A percentile compares a stretch with the other conserved stretches of the same genome.
Conservation (phyloP, 192 early-diverging fungal species). For the Geranomyces variabilis region DNA sequence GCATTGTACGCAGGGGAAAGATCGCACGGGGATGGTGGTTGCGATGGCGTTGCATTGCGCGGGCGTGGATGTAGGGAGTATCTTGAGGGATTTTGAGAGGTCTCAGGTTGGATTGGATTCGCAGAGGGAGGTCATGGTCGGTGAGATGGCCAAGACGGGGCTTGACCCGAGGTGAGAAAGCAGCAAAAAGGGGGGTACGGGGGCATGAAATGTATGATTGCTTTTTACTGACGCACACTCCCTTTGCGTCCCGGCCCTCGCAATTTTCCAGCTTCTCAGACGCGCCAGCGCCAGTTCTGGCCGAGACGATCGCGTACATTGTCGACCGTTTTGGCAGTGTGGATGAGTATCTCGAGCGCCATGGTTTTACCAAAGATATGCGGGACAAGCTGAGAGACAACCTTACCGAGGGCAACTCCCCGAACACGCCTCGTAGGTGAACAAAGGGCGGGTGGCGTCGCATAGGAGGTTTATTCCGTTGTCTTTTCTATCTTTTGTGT, state of each 20-base stretch:
- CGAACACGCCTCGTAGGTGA: too few species aligned
- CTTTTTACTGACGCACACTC: too few species aligned
- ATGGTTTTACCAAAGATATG: conserved; percentile 27
- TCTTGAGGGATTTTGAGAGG: conserved; percentile 34
- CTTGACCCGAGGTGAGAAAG: conserved; percentile 18
- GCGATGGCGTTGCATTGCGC: conserved; percentile 28
- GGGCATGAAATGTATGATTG: too few species aligned
- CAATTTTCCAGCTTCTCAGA: conserved; percentile 12
- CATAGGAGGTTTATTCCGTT: too few species aligned
- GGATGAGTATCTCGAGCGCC: conserved; percentile 24
- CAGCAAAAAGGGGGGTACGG: too few species aligned
- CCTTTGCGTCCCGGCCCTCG: too few species aligned
- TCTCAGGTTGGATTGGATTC: conserved; percentile 24
- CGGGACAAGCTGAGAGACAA: conserved; percentile 7
- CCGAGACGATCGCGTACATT: conserved; percentile 30
- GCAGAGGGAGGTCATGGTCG: conserved; percentile 30
- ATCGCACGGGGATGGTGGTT: conserved; percentile 50
- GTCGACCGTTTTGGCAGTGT: conserved; percentile 28
- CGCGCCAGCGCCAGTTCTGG: conserved; percentile 28
- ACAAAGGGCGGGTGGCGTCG: too few species aligned
- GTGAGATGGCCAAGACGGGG: conserved; percentile 40
- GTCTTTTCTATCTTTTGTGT: too few species aligned
- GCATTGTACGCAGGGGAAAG: conserved; percentile 57
- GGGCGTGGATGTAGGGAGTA: conserved; percentile 20
- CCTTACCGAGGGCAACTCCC: not conserved